Conservation (phyloP, 2,329 filamentous ascomycete genomes). For the Colletotrichum kahawae region DNA sequence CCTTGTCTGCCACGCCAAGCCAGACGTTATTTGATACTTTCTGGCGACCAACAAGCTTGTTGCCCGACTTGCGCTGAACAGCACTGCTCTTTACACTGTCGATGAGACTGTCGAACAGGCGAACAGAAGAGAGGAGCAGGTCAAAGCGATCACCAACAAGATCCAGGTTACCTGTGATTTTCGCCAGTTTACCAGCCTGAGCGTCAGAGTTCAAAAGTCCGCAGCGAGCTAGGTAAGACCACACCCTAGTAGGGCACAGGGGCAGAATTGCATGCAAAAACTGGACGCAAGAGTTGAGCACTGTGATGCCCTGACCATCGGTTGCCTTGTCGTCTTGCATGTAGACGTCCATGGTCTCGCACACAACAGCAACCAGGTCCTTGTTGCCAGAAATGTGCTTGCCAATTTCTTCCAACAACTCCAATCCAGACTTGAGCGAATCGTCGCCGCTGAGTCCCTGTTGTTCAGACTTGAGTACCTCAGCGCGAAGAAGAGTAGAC, state of each 20-base stretch:
- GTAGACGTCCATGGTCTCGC: constrained; percentile 81
- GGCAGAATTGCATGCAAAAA: constrained; percentile 78
- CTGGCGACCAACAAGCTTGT: constrained; percentile 52
- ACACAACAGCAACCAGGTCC: constrained; percentile 82
- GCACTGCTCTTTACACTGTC: constrained; percentile 76
- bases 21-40: constrained; percentile 58
- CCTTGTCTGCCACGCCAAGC: constrained; percentile 78
- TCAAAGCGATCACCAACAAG: constrained; percentile 77
- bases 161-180: constrained; percentile 83
- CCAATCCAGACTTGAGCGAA: constrained; percentile 39
- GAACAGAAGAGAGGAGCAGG: constrained; percentile 76
- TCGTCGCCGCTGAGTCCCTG: constrained; percentile 25
- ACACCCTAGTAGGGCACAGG: constrained; percentile 82
- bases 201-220: constrained; percentile 79
- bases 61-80: constrained; percentile 66
- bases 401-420: constrained; percentile 60
- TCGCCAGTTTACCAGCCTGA: constrained; percentile 76
- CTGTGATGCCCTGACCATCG: constrained; percentile 68
- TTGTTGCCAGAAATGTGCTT: constrained; percentile 61
- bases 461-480: constrained; percentile 40
- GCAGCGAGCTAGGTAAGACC: constrained; percentile 87
- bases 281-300: constrained; percentile 74
- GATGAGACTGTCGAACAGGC: constrained; percentile 76
- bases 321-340: constrained; percentile 62
- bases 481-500: constrained; percentile 68